A percentile compares a stretch with the other conserved stretches of the same genome.
These are phyloP conservation scores for Botrytis porri DNA, from an alignment of 2,329 filamentous ascomycete genomes.

Conservation along the genomic window DNA sequence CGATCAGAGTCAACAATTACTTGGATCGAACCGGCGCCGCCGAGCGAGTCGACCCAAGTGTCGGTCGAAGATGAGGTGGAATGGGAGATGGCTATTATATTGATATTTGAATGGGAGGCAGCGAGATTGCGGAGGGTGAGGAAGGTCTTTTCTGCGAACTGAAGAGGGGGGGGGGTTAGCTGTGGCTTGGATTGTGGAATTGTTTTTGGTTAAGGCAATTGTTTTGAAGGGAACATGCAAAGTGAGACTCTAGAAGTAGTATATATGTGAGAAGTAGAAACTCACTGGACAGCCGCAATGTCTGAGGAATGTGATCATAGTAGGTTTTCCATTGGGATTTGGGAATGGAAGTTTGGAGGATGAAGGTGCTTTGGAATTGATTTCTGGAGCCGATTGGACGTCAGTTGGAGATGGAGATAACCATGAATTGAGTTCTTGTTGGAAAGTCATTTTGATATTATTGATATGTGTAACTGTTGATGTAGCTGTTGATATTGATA, in stretches of 20 bases:
- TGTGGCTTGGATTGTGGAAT: neutral
- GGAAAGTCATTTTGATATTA: conserved; percentile 33
- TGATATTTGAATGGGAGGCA: conserved; percentile 46
- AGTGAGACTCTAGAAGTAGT: too few relatives aligned
- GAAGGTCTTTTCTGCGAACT: conserved; percentile 62
- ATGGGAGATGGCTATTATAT: conserved; percentile 63
- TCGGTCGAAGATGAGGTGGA: conserved; percentile 55
- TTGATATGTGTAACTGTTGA: neutral
- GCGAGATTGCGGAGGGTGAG: conserved; percentile 52
- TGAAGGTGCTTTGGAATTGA: conserved; percentile 55
- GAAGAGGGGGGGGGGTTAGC: conserved; percentile 2
- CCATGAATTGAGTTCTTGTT: conserved; percentile 37
- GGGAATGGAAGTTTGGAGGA: conserved; percentile 52
- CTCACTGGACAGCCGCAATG: conserved; percentile 75
- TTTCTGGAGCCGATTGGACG: conserved; percentile 47
- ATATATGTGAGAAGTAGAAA: conserved; percentile 6
- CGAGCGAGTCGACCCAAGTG: conserved; percentile 33
- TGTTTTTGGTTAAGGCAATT: neutral
- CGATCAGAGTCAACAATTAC: conserved; percentile 60
- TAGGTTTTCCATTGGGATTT: conserved; percentile 50
- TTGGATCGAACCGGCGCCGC: conserved; percentile 44
- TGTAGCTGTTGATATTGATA: neutral
- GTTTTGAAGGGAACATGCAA: too few relatives aligned
- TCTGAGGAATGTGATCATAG: conserved; percentile 64
- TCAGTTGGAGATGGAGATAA: conserved; percentile 33